Percentiles rank a stretch among this genome's conserved stretches.
Conservation (phyloP, 2,329 filamentous ascomycete species). For the Eutypella sp. region DNA sequence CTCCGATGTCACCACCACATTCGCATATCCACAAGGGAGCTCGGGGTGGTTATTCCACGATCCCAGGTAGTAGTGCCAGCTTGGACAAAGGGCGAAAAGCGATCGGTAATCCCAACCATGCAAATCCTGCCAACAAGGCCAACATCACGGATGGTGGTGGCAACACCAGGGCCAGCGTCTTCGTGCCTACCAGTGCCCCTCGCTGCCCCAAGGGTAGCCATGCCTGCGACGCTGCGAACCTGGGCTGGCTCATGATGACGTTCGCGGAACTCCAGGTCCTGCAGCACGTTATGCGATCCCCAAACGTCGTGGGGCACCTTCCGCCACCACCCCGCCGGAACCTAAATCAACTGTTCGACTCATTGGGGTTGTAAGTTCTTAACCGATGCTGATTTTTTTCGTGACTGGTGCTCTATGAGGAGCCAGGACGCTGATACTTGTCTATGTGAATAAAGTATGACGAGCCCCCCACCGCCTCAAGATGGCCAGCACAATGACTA, state of each 20-base stretch:
- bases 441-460: slow-evolving; percentile 20
- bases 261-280: slow-evolving; percentile 44
- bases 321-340: slow-evolving; percentile 30
- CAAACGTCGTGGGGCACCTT: slow-evolving; percentile 13
- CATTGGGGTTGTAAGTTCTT: slow-evolving; percentile 27
- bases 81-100: too few relatives aligned
- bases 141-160: slow-evolving; percentile 6
- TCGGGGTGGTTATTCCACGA: too few relatives aligned
- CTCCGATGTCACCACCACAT: neutral
- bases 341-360: slow-evolving; percentile 40
- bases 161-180: slow-evolving; percentile 12
- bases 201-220: slow-evolving; percentile 47
- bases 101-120: too few relatives aligned
- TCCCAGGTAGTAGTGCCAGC: too few relatives aligned
- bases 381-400: neutral
- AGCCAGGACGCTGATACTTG: too few relatives aligned
- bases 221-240: slow-evolving; percentile 46
- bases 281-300: slow-evolving; percentile 32
- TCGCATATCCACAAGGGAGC: neutral
- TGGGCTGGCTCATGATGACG: slow-evolving; percentile 50
- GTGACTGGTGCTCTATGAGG: neutral
- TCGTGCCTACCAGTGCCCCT: slow-evolving; percentile 33
- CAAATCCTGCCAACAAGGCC: too few relatives aligned
- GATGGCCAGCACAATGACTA: neutral
- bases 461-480: slow-evolving; percentile 36